These are phyloP conservation scores for Fereydounia khargensis DNA, from an alignment of 1,284 basidiomycete species.

Conservation along the genomic window DNA sequence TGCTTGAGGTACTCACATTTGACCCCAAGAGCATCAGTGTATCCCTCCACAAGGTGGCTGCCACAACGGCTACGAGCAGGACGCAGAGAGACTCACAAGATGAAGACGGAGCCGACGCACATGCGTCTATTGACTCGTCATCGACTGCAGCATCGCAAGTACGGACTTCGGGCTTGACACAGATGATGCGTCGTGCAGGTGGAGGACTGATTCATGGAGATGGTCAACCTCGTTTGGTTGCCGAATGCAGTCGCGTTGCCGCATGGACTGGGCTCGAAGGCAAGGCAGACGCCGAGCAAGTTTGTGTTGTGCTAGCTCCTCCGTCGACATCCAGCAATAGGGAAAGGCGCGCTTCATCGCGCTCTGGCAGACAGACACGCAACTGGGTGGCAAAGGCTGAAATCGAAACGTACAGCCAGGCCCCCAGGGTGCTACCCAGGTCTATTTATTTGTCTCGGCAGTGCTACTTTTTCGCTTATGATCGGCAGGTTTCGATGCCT, in stretches of 20 bases:
- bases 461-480: constrained; percentile 27
- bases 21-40: neutral
- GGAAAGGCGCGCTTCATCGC: no score
- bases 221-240: constrained; percentile 8
- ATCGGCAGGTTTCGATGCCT: no score
- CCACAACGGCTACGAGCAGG: neutral
- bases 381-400: constrained; percentile 25
- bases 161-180: constrained; percentile 19
- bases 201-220: constrained; percentile 13
- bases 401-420: constrained; percentile 34
- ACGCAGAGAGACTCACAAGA: no score
- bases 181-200: constrained; percentile 30
- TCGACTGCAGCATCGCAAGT: no score
- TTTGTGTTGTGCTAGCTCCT: no score
- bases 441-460: constrained; percentile 31
- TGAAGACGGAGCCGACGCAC: no score
- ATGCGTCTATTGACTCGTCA: no score
- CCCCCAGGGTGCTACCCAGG: constrained; percentile 17
- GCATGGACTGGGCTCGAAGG: constrained; percentile 20
- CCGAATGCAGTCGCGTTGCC: constrained; percentile 13
- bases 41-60: neutral
- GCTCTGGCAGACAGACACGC: no score
- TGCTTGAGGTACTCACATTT: neutral
- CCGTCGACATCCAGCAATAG: no score
- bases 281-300: no score